Evolutionary conservation across 2,329 filamentous ascomycete species (phyloP), one percentile per base, ranked within the genome.

Genomic region (Colletotrichum agaves): DNA sequence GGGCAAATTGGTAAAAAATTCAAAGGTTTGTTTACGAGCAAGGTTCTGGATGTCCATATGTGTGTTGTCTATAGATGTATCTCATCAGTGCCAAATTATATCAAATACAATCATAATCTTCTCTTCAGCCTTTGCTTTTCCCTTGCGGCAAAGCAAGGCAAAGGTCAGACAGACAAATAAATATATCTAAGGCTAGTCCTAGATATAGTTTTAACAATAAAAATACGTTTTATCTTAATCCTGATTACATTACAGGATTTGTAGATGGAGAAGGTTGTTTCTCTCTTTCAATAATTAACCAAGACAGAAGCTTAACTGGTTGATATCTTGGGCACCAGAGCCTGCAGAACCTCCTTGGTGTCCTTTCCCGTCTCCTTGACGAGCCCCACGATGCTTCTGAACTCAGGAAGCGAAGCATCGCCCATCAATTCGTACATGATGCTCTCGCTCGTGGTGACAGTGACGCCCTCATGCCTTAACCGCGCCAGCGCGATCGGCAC

Each of bases 361-460:
- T 88, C 89, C 52, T 84, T 82, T 73, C 87, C 86, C 7, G 86
- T 90, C 73, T 93, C 92, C 84, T 95, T 97, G 63, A 98, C 92
- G 63, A 98, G 75, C 61, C 83, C 85, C 70, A 92, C 90, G 52
- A 98, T 84, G 23, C 83, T 84, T 80, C 87, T 91, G 77, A 98
- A 98, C 79, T 90, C 88, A 1, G 84, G 80, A 73, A 90, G 88
- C 12, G 81, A 84, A 6, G 95, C 93, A 81, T 98, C 94, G 17
- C 93, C 93, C 82, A 98, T 87, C 74, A 89, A 89, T 83, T 98
- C 94, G 80, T 97, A 98, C 75, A 98, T 81, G 81, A 92, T 91
- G 78, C 92, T 92, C 87, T 98, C 95, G 78, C 92, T 96, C 23
- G 91, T 93, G 17, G 94, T 97, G 35, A 98, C 89, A 3, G 88